Evolutionary conservation across 768 basidiomycete genomes (phyloP), one percentile per base, ranked within the genome.

Genomic region (Lactarius sp.): DNA sequence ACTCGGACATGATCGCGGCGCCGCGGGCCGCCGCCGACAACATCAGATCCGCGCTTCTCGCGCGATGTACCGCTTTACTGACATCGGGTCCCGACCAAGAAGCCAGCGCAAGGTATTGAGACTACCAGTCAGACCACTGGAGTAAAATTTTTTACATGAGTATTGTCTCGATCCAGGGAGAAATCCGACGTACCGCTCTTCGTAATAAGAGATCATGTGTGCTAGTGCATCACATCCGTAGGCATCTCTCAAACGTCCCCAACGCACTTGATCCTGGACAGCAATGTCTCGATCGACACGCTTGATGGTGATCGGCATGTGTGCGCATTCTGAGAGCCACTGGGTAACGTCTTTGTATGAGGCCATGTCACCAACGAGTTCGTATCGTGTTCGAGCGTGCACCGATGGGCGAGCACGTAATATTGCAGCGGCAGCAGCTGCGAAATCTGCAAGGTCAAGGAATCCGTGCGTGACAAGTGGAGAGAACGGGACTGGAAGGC

Each of bases 321-420:
- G 56, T 10, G 55, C 46, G 56, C 58, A 55, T 56, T 52, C 61
- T 37, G 69, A 39, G 20, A 73, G 60, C 49, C 66, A 61, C 55
- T 70, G 52, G 7, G 72, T 70, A 51, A 76, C 71, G 50, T 72
- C 70, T 33, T 61, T 65, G 36, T 72, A 73, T 7, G 72, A 69
- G n/a, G 67, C 66, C 56, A 75, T 73, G 56, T 72, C 65, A 10
- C 74, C 73, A 8, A 74, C 70, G 18, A 76, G 69, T 60, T 76
- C 75, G 65, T 77, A 77, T n/a, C 71, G 65, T 16, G 75, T 75
- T 51, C 68, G 71, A 55, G 71, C 69, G 63, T 77, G 76, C 36
- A 62, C 60, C 16, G 65, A 64, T 5, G 73, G 71, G 13, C 64
- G 66, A 42, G 71, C 66, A 22, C 71, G 68, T 37, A 76, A 62